These are phyloP conservation scores for Saccharum officinarum DNA, from an alignment of 176 grass and related monocot genomes.

Conservation along the genomic window DNA sequence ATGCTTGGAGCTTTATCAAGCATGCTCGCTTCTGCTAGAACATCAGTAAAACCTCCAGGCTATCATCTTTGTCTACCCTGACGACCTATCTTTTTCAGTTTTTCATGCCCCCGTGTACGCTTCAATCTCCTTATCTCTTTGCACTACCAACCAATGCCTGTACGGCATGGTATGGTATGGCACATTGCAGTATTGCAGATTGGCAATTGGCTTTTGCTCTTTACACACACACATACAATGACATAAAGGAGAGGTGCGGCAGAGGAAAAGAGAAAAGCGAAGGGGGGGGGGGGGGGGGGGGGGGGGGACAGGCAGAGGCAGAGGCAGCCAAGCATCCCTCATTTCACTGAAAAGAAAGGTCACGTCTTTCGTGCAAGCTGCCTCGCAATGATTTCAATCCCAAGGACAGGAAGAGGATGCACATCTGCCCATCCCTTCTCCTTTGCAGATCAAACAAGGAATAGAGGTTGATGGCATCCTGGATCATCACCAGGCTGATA, in stretches of 20 bases:
- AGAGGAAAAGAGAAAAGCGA: constrained; percentile 15
- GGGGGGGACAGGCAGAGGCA: constrained; percentile 18
- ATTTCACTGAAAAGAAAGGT: constrained; percentile 61
- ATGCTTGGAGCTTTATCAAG: constrained; percentile 33
- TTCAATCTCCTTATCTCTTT: not conserved
- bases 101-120: constrained; percentile 2
- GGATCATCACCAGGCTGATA: not conserved
- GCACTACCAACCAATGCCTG: not conserved
- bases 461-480: not conserved
- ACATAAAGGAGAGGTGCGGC: constrained; percentile 26
- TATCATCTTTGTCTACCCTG: constrained; percentile 29
- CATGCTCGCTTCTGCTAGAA: constrained; percentile 2
- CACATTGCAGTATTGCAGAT: not conserved
- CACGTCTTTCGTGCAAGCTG: constrained; percentile 52
- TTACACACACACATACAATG: not conserved
- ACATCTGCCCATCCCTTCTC: constrained; percentile 1
- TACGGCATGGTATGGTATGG: not conserved
- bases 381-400: constrained; percentile 42
- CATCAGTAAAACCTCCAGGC: constrained; percentile 6
- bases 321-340: constrained; percentile 45
- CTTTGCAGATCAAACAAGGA: constrained; percentile 30
- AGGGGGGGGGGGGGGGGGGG: not conserved
- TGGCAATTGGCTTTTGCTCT: not conserved
- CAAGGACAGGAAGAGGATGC: constrained; percentile 24
- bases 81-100: not conserved